phyloP scores from a whole-genome alignment of 208 protist genomes.

The Strigomonas oncopelti region DNA sequence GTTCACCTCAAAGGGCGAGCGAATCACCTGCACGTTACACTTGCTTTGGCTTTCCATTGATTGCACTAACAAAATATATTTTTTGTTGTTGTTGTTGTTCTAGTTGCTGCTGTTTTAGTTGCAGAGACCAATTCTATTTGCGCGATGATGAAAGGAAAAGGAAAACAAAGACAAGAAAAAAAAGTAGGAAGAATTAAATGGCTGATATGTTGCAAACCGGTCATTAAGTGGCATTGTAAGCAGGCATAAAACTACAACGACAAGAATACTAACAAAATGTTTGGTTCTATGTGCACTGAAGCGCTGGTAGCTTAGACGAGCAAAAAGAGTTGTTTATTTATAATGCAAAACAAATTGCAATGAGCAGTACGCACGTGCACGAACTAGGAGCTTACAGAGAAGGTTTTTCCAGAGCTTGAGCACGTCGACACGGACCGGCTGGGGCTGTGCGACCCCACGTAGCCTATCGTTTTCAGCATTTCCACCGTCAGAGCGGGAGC shows the following conservation, averaged over 20 bases:
- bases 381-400: neutral
- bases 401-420: neutral
- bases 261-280: no score
- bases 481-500: neutral
- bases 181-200: no score
- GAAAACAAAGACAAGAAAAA: slow-evolving; percentile 1
- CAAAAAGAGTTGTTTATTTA: neutral
- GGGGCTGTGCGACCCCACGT: neutral
- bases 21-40: slow-evolving; percentile 45
- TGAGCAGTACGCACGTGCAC: neutral
- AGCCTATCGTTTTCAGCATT: neutral
- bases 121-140: slow-evolving; percentile 3
- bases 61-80: neutral
- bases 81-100: no score
- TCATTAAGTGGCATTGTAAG: no score
- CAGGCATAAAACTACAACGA: no score
- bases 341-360: neutral
- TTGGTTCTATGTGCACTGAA: no score
- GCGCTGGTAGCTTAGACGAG: neutral
- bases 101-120: neutral
- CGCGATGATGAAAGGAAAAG: neutral
- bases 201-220: no score
- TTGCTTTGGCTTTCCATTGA: slow-evolving; percentile 5
- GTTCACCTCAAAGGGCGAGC: slow-evolving; percentile 60
- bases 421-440: neutral